Evolutionary conservation across 2,329 filamentous ascomycete genomes (phyloP).

Genomic region (Allantophomopsis cytisporea): DNA sequence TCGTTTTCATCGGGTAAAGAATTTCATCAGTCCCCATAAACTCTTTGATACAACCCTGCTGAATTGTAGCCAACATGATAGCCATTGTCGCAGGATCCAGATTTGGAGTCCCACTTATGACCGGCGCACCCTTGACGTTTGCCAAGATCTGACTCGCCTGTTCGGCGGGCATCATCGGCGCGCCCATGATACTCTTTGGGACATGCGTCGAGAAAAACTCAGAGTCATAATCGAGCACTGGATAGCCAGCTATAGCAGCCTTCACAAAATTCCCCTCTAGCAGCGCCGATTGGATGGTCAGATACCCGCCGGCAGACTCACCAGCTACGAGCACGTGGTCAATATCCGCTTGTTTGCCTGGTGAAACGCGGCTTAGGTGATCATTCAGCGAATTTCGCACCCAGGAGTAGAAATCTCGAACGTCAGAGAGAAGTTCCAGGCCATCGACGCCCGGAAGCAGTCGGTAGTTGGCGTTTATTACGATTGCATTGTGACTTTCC

Average conservation of each 20-base stretch:
- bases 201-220: background rate
- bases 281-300: background rate
- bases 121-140: background rate
- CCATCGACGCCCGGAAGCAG: slow-evolving; percentile 30
- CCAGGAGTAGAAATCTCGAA: slow-evolving; percentile 33
- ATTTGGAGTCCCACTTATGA: background rate
- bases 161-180: background rate
- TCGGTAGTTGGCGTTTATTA: slow-evolving; percentile 32
- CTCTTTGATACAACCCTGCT: background rate
- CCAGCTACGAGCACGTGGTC: background rate
- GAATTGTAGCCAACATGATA: background rate
- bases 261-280: background rate
- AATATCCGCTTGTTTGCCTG: background rate
- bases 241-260: background rate
- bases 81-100: too few relatives aligned
- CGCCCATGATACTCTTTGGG: background rate
- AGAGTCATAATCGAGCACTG: background rate
- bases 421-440: slow-evolving; percentile 29
- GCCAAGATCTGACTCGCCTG: too few relatives aligned
- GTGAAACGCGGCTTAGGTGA: background rate
- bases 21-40: background rate
- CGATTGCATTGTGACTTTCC: slow-evolving; percentile 22
- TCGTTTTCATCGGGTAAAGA: background rate
- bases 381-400: slow-evolving; percentile 9
- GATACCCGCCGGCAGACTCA: background rate